Conservation (phyloP, 2,329 filamentous ascomycete genomes). For the Bipolaris bicolor region DNA sequence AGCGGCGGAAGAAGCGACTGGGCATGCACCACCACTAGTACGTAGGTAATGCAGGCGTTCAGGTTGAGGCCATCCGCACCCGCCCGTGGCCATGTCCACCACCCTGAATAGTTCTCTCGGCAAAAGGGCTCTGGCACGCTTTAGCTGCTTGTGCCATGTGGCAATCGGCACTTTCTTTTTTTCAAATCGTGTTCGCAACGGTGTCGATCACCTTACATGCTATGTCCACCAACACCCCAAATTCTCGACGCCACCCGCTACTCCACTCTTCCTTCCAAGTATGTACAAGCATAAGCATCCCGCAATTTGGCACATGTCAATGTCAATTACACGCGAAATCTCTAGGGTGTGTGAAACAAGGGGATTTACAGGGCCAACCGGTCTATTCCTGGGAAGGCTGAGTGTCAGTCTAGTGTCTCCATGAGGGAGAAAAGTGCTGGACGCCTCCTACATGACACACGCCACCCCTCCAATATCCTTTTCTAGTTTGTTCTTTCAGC, state of each 20-base stretch:
- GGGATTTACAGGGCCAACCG: background rate
- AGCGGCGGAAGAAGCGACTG: slow-evolving; percentile 1
- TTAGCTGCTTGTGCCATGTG: background rate
- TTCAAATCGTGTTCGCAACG: slow-evolving; percentile 16
- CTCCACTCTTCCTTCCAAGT: background rate
- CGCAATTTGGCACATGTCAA: slow-evolving; percentile 2
- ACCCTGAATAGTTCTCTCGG: slow-evolving; percentile 1
- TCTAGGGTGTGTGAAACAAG: background rate
- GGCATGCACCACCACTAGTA: slow-evolving; percentile 6
- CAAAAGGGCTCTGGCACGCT: background rate
- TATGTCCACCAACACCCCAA: background rate
- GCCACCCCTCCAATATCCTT: background rate
- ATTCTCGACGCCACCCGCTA: background rate
- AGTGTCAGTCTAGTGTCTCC: background rate
- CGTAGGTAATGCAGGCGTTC: background rate
- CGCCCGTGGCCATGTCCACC: slow-evolving; percentile 1
- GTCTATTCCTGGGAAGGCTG: slow-evolving; percentile 3
- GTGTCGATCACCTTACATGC: slow-evolving; percentile 6
- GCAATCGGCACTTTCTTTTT: slow-evolving; percentile 4
- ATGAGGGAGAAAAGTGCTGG: background rate
- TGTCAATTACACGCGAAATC: background rate
- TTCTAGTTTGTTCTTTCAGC: background rate
- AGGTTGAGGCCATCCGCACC: background rate
- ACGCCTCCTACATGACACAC: background rate
- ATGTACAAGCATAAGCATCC: background rate